Evolutionary conservation across 2,329 filamentous ascomycete genomes (phyloP).

Genomic region (Keithomyces neogunnii): DNA sequence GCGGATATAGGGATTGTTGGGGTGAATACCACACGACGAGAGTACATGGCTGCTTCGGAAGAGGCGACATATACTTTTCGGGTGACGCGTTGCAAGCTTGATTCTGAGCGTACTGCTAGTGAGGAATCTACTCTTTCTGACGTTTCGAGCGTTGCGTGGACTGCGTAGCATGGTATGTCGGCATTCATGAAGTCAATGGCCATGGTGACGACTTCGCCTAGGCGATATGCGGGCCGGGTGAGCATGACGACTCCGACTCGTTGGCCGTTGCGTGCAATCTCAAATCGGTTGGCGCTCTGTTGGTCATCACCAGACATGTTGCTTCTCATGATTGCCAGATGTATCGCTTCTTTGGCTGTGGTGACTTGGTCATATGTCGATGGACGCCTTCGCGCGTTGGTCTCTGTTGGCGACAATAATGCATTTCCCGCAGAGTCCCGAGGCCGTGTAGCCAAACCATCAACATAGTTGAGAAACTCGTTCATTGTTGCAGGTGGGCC

Average conservation of each 20-base stretch:
- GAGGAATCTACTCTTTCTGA: slow-evolving; percentile 73
- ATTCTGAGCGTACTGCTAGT: slow-evolving; percentile 74
- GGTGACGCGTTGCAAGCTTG: slow-evolving; percentile 80
- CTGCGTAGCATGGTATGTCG: slow-evolving; percentile 74
- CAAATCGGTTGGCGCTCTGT: slow-evolving; percentile 85
- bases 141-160: slow-evolving; percentile 79
- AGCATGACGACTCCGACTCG: slow-evolving; percentile 88
- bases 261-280: slow-evolving; percentile 86
- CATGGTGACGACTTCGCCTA: slow-evolving; percentile 80
- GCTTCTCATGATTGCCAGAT: slow-evolving; percentile 80
- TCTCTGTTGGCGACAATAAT: slow-evolving; percentile 64
- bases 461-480: slow-evolving; percentile 70
- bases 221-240: slow-evolving; percentile 75
- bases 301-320: slow-evolving; percentile 59
- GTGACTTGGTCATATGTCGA: slow-evolving; percentile 48
- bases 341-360: slow-evolving; percentile 76
- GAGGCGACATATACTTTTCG: slow-evolving; percentile 69
- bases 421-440: slow-evolving; percentile 46
- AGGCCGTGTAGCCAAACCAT: slow-evolving; percentile 59
- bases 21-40: slow-evolving; percentile 68
- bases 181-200: slow-evolving; percentile 75
- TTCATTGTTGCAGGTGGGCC: slow-evolving; percentile 37
- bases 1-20: slow-evolving; percentile 76
- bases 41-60: slow-evolving; percentile 76
- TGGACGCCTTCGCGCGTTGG: slow-evolving; percentile 43